Percentiles rank a stretch among this genome's conserved stretches.
Conservation (phyloP, 2,329 filamentous ascomycete species). For the Penicillium psychrosexuale region DNA sequence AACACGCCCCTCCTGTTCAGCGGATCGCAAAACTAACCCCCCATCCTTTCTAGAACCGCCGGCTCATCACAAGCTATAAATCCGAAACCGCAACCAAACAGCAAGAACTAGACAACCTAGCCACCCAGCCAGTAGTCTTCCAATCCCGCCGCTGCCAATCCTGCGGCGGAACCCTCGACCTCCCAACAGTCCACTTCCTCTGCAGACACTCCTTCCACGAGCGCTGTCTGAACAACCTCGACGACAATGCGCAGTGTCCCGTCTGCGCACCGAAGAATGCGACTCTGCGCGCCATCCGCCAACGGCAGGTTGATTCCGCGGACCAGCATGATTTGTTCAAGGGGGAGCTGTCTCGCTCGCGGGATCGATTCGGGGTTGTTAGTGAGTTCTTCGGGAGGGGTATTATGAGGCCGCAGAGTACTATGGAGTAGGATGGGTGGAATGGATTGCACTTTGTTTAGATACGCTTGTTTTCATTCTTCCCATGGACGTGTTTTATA, state of each 20-base stretch:
- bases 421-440: constrained; percentile 29
- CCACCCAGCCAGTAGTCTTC: constrained; percentile 79
- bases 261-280: constrained; percentile 80
- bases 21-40: constrained; percentile 14
- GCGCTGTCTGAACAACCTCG: constrained; percentile 70
- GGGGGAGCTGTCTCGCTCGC: constrained; percentile 70
- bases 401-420: constrained; percentile 64
- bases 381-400: constrained; percentile 94
- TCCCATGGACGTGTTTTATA: neutral
- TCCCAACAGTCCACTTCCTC: constrained; percentile 91
- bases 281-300: constrained; percentile 81
- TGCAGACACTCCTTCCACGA: constrained; percentile 98
- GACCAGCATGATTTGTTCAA: constrained; percentile 86
- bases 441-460: neutral
- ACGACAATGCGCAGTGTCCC: constrained; percentile 74
- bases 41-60: constrained; percentile 60
- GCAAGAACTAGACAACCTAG: constrained; percentile 72
- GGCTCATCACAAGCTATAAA: constrained; percentile 78
- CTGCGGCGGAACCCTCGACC: constrained; percentile 73
- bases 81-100: constrained; percentile 77
- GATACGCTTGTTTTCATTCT: constrained; percentile 1
- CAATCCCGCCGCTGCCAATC: constrained; percentile 83
- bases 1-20: neutral
- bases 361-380: constrained; percentile 83
- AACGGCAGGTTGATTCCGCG: constrained; percentile 80